Evolutionary conservation across 768 basidiomycete genomes (phyloP).

Genomic region (Phylloporus sp.): DNA sequence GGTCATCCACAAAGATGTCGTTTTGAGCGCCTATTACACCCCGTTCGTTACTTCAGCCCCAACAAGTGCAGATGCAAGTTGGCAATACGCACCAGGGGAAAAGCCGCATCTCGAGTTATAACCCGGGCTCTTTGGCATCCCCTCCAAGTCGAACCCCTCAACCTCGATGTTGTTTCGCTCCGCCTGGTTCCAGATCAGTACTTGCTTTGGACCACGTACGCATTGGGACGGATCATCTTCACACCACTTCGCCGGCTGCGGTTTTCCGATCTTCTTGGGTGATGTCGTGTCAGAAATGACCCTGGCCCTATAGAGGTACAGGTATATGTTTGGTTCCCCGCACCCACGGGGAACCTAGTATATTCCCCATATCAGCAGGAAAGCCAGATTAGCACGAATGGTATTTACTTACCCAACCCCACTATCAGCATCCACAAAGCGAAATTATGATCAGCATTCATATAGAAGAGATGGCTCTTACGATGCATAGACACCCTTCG

Average conservation of each 20-base stretch:
- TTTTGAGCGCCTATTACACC: constrained; percentile 11
- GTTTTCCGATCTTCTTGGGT: constrained; percentile 4
- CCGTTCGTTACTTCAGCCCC: not conserved
- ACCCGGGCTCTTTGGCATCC: not conserved
- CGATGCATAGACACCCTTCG: not conserved
- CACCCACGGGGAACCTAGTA: constrained; percentile 6
- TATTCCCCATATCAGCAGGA: not conserved
- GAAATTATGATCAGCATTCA: not conserved
- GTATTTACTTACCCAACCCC: constrained; percentile 3
- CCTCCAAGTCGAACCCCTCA: not conserved
- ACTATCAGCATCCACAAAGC: not conserved
- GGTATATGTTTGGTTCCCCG: constrained; percentile 7
- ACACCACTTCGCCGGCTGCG: constrained; percentile 5
- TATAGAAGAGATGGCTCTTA: constrained; percentile 1
- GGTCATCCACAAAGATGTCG: constrained; percentile 11
- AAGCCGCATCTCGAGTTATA: constrained; percentile 18
- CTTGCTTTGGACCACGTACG: constrained; percentile 8
- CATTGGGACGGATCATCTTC: constrained; percentile 2
- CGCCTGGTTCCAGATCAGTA: not conserved
- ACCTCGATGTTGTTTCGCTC: constrained; percentile 9
- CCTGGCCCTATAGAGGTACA: not conserved
- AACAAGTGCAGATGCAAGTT: too few species aligned
- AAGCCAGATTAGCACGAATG: not conserved
- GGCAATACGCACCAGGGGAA: constrained; percentile 4
- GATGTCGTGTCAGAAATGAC: not conserved